A percentile compares a stretch with the other conserved stretches of the same genome.
These are phyloP conservation scores for Picochlorum sp. DNA, from an alignment of 139 green algal genomes.

Conservation along the genomic window DNA sequence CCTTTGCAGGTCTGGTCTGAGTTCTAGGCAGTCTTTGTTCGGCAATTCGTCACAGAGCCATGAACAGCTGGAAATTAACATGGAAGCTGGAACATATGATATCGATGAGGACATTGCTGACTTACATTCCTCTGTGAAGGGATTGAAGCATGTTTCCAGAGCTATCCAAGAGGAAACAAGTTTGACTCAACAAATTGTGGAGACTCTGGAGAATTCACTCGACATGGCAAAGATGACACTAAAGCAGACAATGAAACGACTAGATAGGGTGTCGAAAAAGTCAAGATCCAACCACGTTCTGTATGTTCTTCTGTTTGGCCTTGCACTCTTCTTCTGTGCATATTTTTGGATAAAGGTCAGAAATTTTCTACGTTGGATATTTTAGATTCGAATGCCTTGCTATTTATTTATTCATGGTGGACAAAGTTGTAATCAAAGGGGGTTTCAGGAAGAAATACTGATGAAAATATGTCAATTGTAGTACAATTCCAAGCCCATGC, in stretches of 20 bases:
- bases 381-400: background rate
- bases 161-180: conserved; percentile 13
- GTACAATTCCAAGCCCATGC: conserved; percentile 94
- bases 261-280: conserved; percentile 11
- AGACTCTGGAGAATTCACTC: conserved; percentile 8
- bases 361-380: conserved; percentile 8
- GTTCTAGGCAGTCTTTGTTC: conserved; percentile 8
- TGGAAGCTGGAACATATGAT: conserved; percentile 13
- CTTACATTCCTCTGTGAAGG: conserved; percentile 1
- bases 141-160: conserved; percentile 15
- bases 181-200: conserved; percentile 10
- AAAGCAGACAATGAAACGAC: conserved; percentile 16
- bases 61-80: conserved; percentile 12
- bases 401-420: conserved; percentile 5
- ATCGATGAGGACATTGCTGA: conserved; percentile 14
- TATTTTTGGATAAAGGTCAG: conserved; percentile 13
- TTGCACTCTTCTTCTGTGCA: conserved; percentile 11
- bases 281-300: conserved; percentile 11
- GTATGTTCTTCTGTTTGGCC: conserved; percentile 13
- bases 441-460: background rate
- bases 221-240: conserved; percentile 15
- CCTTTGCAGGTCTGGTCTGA: conserved; percentile 15
- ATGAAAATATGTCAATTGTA: conserved; percentile 73
- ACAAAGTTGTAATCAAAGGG: background rate
- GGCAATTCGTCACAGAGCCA: background rate